phyloP scores from a whole-genome alignment of 345 rosid species.

The Rhizophora apiculata region DNA sequence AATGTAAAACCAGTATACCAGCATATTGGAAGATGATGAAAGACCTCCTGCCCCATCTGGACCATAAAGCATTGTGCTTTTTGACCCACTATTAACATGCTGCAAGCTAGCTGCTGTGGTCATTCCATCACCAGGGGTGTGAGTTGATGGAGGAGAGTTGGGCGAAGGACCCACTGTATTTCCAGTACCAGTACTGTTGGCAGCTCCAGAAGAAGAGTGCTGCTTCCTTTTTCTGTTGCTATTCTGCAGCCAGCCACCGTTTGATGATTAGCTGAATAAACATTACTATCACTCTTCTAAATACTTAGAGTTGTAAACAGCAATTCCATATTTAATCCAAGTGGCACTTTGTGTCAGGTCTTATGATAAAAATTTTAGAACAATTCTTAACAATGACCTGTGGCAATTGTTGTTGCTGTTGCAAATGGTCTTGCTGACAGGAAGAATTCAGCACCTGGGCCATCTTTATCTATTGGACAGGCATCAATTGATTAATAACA shows the following conservation, averaged over 20 bases:
- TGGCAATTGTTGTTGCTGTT: conserved; percentile 44
- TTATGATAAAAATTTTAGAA: conserved; percentile 2
- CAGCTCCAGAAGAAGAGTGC: conserved; percentile 60
- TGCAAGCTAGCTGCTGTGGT: conserved; percentile 41
- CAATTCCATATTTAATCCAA: conserved; percentile 1
- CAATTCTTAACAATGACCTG: conserved; percentile 36
- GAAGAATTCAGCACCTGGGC: conserved; percentile 50
- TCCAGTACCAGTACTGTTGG: conserved; percentile 63
- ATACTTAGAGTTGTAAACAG: not conserved
- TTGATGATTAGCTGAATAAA: conserved; percentile 10
- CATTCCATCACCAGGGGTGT: conserved; percentile 62
- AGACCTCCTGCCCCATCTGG: conserved; percentile 44
- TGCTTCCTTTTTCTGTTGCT: conserved; percentile 59
- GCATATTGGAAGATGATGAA: conserved; percentile 43
- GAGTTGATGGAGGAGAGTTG: conserved; percentile 64
- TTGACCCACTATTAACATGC: conserved; percentile 37
- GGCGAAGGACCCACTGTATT: conserved; percentile 59
- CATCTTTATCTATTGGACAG: conserved; percentile 48
- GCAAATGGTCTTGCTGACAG: conserved; percentile 50
- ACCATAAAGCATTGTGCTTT: conserved; percentile 42
- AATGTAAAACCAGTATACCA: conserved; percentile 37
- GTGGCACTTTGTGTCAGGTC: conserved; percentile 11
- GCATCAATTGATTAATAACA: conserved; percentile 2
- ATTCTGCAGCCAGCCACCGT: conserved; percentile 29
- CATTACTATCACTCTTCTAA: not conserved